These are phyloP conservation scores for Casuarina equisetifolia DNA, from an alignment of 306 rosid genomes.

Conservation along the genomic window DNA sequence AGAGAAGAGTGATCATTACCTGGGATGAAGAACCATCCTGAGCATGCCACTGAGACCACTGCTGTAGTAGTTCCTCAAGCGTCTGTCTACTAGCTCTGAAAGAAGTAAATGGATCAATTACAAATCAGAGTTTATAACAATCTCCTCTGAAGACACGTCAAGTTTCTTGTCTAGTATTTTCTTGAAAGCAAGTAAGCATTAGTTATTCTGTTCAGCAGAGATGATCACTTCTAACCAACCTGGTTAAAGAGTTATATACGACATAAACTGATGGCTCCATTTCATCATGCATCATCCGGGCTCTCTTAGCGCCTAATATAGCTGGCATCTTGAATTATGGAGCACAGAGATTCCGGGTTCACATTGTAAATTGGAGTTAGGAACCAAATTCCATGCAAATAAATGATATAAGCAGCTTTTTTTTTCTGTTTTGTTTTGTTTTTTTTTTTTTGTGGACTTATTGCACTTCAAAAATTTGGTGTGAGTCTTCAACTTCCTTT, in stretches of 20 bases:
- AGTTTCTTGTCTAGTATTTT: neutral
- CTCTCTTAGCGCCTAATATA: constrained; percentile 70
- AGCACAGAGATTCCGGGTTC: constrained; percentile 24
- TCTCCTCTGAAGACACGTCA: neutral
- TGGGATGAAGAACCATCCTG: constrained; percentile 49
- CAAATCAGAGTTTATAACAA: constrained; percentile 15
- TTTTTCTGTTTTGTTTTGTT: too few relatives aligned
- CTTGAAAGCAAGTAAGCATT: neutral
- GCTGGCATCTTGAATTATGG: constrained; percentile 49
- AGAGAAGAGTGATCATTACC: constrained; percentile 35
- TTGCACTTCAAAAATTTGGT: constrained; percentile 7
- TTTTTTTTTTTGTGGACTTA: neutral
- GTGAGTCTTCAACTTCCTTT: constrained; percentile 4
- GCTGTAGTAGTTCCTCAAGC: constrained; percentile 79
- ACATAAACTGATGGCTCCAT: constrained; percentile 68
- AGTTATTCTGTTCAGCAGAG: neutral
- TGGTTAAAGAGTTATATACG: constrained; percentile 62
- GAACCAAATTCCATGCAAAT: neutral
- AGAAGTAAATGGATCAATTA: constrained; percentile 24
- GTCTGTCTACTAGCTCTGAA: constrained; percentile 79
- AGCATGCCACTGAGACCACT: constrained; percentile 98
- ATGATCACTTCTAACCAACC: constrained; percentile 49
- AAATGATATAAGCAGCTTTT: neutral
- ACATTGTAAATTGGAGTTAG: constrained; percentile 10
- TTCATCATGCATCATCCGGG: constrained; percentile 57